These are phyloP conservation scores for Parathielavia hyrcaniae DNA, from an alignment of 495 filamentous ascomycete genomes.

Conservation along the genomic window DNA sequence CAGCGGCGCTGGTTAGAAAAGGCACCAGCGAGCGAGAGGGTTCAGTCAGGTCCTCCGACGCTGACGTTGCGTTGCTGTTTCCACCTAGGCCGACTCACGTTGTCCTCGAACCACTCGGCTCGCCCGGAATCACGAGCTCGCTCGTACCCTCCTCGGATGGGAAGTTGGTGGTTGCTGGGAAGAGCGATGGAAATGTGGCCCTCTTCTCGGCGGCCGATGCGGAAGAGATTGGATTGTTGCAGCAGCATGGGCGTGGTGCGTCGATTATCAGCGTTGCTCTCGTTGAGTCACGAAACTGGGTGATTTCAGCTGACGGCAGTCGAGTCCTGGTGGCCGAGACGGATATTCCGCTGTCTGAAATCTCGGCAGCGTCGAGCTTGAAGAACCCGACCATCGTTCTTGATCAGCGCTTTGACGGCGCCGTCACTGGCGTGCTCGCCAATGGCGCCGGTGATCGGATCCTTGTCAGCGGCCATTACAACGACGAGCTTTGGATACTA, in stretches of 20 bases:
- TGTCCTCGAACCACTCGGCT: conserved; percentile 5
- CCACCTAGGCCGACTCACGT: neutral
- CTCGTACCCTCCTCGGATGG: conserved; percentile 15
- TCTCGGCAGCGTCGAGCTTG: neutral
- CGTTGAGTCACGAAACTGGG: conserved; percentile 9
- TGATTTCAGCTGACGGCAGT: conserved; percentile 23
- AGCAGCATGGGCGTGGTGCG: conserved; percentile 17
- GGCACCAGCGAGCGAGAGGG: conserved; percentile 15
- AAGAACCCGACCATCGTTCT: conserved; percentile 6
- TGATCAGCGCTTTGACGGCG: conserved; percentile 12
- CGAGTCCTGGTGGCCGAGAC: conserved; percentile 16
- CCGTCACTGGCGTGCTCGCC: conserved; percentile 13
- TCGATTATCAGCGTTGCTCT: conserved; percentile 12
- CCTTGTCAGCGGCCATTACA: conserved; percentile 18
- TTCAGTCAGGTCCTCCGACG: conserved; percentile 4
- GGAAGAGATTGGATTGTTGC: conserved; percentile 10
- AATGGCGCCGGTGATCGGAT: conserved; percentile 19
- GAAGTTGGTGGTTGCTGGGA: conserved; percentile 19
- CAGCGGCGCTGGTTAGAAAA: conserved; percentile 23
- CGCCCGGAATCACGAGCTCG: conserved; percentile 20
- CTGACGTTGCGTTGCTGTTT: neutral
- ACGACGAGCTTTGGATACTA: conserved; percentile 20
- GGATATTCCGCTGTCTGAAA: neutral
- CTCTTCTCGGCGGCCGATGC: conserved; percentile 21
- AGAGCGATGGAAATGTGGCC: conserved; percentile 23